phyloP scores from a whole-genome alignment of 192 early-diverging fungal genomes.

The Oehlia diaphana region DNA sequence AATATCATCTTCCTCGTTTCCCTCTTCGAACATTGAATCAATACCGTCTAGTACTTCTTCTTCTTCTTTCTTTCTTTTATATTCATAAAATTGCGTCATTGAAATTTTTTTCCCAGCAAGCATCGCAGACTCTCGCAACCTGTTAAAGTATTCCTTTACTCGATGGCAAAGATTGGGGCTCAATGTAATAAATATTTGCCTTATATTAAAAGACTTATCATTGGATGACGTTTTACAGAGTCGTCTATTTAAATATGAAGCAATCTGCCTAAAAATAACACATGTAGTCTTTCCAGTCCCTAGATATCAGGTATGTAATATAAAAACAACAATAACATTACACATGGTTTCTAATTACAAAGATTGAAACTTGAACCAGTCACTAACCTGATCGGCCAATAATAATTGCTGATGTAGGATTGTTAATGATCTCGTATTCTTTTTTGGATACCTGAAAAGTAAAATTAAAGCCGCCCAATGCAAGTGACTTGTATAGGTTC shows the following conservation, averaged over 20 bases:
- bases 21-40: constrained; percentile 10
- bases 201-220: neutral
- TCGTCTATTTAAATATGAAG: neutral
- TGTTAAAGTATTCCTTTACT: constrained; percentile 17
- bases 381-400: constrained; percentile 29
- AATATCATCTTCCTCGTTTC: neutral
- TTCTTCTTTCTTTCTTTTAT: neutral
- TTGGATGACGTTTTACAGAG: neutral
- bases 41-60: neutral
- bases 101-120: constrained; percentile 4
- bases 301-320: neutral
- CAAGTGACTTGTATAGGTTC: constrained; percentile 22
- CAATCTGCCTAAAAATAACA: neutral
- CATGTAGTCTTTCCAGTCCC: constrained; percentile 22
- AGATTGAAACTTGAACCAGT: neutral
- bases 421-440: constrained; percentile 16
- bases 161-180: neutral
- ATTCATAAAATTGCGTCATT: neutral
- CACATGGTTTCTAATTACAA: neutral
- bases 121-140: neutral
- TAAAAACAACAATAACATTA: neutral
- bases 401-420: constrained; percentile 18
- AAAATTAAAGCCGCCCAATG: neutral
- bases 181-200: constrained; percentile 27
- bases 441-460: constrained; percentile 26